phyloP scores from a whole-genome alignment of 768 basidiomycete genomes.

The Fibroporia radiculosa region DNA sequence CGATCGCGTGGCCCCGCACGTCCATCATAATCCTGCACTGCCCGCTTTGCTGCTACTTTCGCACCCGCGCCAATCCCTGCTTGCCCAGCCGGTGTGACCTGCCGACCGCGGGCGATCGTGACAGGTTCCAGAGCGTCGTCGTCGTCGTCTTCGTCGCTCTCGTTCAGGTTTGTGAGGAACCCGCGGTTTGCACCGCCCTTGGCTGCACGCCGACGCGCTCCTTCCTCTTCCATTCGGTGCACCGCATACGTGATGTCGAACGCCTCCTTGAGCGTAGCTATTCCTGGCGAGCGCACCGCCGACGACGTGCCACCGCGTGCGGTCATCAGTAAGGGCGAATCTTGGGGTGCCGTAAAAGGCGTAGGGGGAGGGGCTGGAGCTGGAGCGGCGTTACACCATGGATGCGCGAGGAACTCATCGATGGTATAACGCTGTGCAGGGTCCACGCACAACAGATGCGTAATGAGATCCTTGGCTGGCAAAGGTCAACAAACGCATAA shows the following conservation, averaged over 20 bases:
- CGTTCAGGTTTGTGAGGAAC: constrained; percentile 82
- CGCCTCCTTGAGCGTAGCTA: constrained; percentile 92
- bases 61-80: constrained; percentile 24
- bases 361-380: constrained; percentile 61
- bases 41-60: constrained; percentile 21
- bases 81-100: constrained; percentile 9
- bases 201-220: constrained; percentile 76
- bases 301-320: constrained; percentile 36
- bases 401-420: constrained; percentile 94
- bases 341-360: constrained; percentile 43
- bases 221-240: constrained; percentile 99
- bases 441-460: constrained; percentile 91
- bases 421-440: constrained; percentile 95
- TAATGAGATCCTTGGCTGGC: constrained; percentile 89
- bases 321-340: constrained; percentile 85
- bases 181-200: constrained; percentile 79
- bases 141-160: constrained; percentile 73
- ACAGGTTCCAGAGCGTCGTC: constrained; percentile 46
- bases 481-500: constrained; percentile 6
- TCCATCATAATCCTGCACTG: constrained; percentile 42
- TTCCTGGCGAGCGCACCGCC: constrained; percentile 80
- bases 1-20: constrained; percentile 66
- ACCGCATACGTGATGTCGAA: constrained; percentile 99
- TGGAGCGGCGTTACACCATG: constrained; percentile 80
- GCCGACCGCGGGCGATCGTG: constrained; percentile 27